phyloP scores from a whole-genome alignment of 129 eudicot genomes.

The Calendula officinalis region DNA sequence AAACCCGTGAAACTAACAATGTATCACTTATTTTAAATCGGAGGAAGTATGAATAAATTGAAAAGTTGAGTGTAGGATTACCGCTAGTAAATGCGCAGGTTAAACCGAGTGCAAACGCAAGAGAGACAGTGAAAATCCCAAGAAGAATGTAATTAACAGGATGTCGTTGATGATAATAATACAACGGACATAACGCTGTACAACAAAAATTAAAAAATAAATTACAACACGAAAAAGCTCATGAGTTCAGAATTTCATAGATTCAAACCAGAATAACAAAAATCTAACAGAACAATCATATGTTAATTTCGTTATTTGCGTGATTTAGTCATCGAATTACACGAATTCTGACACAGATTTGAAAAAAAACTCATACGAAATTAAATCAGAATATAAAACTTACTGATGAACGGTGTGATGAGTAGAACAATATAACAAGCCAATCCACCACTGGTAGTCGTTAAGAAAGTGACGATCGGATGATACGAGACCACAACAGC shows the following conservation, averaged over 20 bases:
- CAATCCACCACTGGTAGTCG: slow-evolving; percentile 54
- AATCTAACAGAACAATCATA: neutral
- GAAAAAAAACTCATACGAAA: neutral
- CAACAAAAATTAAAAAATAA: neutral
- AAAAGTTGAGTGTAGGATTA: slow-evolving; percentile 25
- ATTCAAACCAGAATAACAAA: neutral
- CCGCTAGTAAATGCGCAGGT: slow-evolving; percentile 76
- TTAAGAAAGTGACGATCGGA: slow-evolving; percentile 50
- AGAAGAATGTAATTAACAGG: slow-evolving; percentile 73
- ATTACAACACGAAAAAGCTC: neutral
- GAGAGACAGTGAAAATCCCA: slow-evolving; percentile 57
- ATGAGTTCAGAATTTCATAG: neutral
- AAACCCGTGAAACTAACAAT: too few species aligned
- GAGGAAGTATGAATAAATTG: too few species aligned
- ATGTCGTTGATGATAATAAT: slow-evolving; percentile 66
- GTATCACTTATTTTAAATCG: too few species aligned
- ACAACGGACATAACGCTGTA: slow-evolving; percentile 74
- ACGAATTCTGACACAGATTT: too few species aligned
- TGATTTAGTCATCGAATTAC: too few species aligned
- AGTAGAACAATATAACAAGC: slow-evolving; percentile 50
- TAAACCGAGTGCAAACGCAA: slow-evolving; percentile 66
- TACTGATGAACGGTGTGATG: slow-evolving; percentile 72
- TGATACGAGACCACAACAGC: slow-evolving; percentile 56
- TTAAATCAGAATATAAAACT: neutral
- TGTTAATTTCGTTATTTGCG: too few species aligned